These are phyloP conservation scores for Mortierella sp. DNA, from an alignment of 371 early-diverging fungal species.

Conservation along the genomic window DNA sequence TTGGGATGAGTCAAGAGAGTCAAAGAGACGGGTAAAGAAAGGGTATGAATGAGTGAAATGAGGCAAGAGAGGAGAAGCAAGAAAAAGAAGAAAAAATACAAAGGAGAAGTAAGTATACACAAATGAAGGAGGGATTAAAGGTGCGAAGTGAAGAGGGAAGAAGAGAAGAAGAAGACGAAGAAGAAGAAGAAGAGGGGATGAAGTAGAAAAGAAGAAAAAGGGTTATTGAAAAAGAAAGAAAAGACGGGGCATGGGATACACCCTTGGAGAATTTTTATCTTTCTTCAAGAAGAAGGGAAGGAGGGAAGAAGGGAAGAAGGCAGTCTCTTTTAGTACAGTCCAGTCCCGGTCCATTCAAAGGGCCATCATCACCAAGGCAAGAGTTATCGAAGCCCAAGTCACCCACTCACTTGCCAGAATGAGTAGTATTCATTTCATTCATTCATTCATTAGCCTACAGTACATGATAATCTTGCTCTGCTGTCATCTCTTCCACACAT, in stretches of 20 bases:
- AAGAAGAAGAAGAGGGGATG: background rate
- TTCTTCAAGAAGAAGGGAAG: background rate
- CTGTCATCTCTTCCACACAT: background rate
- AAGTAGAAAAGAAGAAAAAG: background rate
- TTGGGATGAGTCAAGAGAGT: background rate
- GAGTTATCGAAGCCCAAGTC: background rate
- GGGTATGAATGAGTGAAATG: constrained; percentile 7
- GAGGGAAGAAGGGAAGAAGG: background rate
- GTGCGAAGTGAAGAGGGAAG: background rate
- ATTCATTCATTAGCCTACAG: background rate
- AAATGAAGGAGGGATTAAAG: background rate
- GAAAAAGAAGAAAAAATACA: background rate
- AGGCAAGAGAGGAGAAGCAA: background rate
- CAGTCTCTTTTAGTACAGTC: background rate
- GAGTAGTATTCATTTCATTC: background rate
- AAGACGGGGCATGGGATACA: background rate
- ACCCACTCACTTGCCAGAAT: background rate
- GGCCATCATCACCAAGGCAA: background rate
- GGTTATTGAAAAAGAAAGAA: constrained; percentile 1
- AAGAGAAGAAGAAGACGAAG: background rate
- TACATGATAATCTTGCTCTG: background rate
- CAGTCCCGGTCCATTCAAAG: background rate
- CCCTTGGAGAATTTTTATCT: constrained; percentile 1
- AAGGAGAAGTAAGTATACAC: background rate
- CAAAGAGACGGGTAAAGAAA: background rate